Conservation (phyloP, 805 yeast genomes). For the Hanseniaspora lindneri region DNA sequence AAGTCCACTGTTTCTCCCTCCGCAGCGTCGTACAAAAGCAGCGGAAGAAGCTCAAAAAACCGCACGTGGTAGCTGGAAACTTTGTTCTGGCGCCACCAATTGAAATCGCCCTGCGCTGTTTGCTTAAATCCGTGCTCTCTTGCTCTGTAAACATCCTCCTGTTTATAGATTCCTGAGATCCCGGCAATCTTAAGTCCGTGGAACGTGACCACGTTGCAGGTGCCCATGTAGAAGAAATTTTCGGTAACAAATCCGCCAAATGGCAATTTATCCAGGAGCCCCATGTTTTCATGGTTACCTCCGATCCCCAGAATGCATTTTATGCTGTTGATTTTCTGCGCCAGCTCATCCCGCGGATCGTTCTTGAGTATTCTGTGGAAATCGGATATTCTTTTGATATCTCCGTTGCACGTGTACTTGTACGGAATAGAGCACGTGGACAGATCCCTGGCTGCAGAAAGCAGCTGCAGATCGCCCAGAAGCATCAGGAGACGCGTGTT, state of each 20-base stretch:
- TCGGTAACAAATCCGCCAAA: constrained; percentile 93
- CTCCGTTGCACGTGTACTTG: constrained; percentile 41
- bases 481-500: constrained; percentile 53
- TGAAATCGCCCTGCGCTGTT: constrained; percentile 33
- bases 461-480: constrained; percentile 86
- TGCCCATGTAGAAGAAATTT: constrained; percentile 74
- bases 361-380: constrained; percentile 64
- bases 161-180: constrained; percentile 69
- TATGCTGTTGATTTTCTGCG: constrained; percentile 32
- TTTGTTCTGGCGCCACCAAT: constrained; percentile 33
- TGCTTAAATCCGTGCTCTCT: constrained; percentile 38
- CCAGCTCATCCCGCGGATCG: constrained; percentile 20
- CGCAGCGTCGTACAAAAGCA: constrained; percentile 32
- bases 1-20: constrained; percentile 41
- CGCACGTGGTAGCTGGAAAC: constrained; percentile 49
- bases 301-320: constrained; percentile 52
- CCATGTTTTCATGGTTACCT: constrained; percentile 89
- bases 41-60: constrained; percentile 43
- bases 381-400: constrained; percentile 48
- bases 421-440: constrained; percentile 63
- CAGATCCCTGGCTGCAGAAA: constrained; percentile 53
- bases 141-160: constrained; percentile 37
- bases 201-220: constrained; percentile 59
- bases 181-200: constrained; percentile 72
- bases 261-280: constrained; percentile 56